These are phyloP conservation scores for Paecilomyces formosus DNA, from an alignment of 2,329 filamentous ascomycete species.

Conservation along the genomic window DNA sequence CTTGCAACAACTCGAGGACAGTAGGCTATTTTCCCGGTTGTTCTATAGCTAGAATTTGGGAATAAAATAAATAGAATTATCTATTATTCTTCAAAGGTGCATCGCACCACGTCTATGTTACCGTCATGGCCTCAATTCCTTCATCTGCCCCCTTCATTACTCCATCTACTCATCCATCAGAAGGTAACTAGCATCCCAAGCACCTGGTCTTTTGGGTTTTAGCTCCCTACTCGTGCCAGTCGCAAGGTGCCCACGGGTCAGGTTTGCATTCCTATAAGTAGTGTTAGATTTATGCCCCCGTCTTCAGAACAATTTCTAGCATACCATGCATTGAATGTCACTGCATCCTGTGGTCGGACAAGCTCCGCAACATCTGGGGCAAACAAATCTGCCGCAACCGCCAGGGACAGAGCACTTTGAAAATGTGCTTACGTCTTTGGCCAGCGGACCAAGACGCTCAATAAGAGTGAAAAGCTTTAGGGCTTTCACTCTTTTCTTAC, in stretches of 20 bases:
- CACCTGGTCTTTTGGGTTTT: background rate
- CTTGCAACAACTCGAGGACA: background rate
- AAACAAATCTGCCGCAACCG: constrained; percentile 24
- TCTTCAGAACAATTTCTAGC: background rate
- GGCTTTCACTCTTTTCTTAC: constrained; percentile 9
- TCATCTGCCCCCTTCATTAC: background rate
- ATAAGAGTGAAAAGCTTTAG: constrained; percentile 15
- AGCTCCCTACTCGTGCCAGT: constrained; percentile 21
- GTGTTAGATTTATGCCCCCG: background rate
- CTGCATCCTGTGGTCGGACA: constrained; percentile 25
- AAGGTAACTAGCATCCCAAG: background rate
- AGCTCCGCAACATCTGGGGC: constrained; percentile 25
- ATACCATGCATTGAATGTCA: constrained; percentile 27
- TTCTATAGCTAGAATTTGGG: background rate
- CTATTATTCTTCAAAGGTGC: background rate
- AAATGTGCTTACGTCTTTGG: constrained; percentile 24
- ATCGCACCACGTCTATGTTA: background rate
- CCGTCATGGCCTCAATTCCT: background rate
- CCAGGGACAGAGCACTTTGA: constrained; percentile 21
- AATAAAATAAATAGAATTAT: too few species aligned
- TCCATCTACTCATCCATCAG: background rate
- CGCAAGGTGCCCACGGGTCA: constrained; percentile 23
- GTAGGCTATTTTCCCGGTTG: background rate
- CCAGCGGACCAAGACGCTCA: constrained; percentile 12
- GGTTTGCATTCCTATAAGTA: constrained; percentile 24